These are phyloP conservation scores for Glebionis coronaria DNA, from an alignment of 129 eudicot species.

Conservation along the genomic window DNA sequence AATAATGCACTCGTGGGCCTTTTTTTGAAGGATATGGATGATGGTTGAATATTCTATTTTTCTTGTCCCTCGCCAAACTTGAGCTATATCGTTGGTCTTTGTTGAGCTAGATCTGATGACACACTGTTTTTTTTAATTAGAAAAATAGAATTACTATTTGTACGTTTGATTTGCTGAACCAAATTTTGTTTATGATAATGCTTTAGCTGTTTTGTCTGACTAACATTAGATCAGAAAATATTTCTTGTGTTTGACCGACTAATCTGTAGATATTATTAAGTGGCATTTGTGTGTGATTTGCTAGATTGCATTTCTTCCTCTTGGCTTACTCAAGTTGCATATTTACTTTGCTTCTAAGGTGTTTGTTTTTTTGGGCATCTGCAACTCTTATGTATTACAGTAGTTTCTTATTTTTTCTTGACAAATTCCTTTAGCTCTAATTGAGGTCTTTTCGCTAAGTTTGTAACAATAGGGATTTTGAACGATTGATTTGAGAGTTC, in stretches of 20 bases:
- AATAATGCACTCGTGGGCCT: slow-evolving; percentile 3
- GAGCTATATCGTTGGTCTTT: not conserved
- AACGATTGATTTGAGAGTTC: too few species aligned
- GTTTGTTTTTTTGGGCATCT: not conserved
- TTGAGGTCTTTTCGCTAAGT: too few species aligned
- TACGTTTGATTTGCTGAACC: not conserved
- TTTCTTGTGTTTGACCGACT: not conserved
- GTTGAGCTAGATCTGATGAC: too few species aligned
- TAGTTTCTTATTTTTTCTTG: too few species aligned
- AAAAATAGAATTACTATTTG: not conserved
- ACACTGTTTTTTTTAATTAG: too few species aligned
- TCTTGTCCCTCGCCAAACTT: not conserved
- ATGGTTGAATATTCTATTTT: not conserved
- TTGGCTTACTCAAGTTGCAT: slow-evolving; percentile 10
- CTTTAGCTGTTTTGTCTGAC: slow-evolving; percentile 1
- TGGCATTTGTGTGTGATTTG: not conserved
- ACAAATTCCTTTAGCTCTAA: too few species aligned
- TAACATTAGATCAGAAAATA: not conserved
- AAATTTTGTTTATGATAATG: not conserved
- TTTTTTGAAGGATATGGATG: not conserved
- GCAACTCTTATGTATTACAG: too few species aligned
- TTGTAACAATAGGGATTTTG: too few species aligned
- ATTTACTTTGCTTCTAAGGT: not conserved
- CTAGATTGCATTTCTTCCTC: slow-evolving; percentile 1
- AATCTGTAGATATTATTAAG: not conserved